phyloP scores from a whole-genome alignment of 2,329 filamentous ascomycete genomes.

The Microdochium nivale region DNA sequence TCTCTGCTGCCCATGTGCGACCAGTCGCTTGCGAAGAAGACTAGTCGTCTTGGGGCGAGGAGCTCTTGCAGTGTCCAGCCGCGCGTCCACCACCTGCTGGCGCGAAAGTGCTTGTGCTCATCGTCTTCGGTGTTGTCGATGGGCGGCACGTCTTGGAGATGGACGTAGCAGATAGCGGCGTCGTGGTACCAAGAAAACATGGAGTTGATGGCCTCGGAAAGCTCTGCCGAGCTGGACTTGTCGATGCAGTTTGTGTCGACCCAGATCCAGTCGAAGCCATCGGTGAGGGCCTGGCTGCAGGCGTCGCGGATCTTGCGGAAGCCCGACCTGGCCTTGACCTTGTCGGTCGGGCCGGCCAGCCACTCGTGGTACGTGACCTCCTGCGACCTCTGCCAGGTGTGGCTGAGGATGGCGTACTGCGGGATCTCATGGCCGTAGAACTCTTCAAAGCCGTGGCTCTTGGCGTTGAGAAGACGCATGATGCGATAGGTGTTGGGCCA shows the following conservation, averaged over 20 bases:
- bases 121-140: not conserved
- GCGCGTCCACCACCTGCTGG: not conserved
- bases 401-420: slow-evolving; percentile 1
- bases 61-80: not conserved
- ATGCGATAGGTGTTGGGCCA: no score
- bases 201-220: not conserved
- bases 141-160: not conserved
- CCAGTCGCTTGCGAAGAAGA: not conserved
- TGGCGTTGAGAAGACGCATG: slow-evolving; percentile 1
- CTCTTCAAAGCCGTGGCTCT: not conserved
- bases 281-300: not conserved
- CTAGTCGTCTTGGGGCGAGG: not conserved
- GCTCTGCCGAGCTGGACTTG: not conserved
- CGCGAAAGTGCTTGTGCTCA: not conserved
- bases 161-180: not conserved
- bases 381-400: not conserved
- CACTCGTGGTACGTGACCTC: slow-evolving; percentile 1
- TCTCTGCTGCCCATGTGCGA: not conserved
- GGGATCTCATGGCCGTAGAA: not conserved
- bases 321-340: not conserved
- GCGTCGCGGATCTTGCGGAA: not conserved
- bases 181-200: not conserved
- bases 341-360: not conserved
- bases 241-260: slow-evolving; percentile 1
- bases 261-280: not conserved